Base-by-base conservation (phyloP, 495 filamentous ascomycete genomes). In the Entonaema liquescens region DNA sequence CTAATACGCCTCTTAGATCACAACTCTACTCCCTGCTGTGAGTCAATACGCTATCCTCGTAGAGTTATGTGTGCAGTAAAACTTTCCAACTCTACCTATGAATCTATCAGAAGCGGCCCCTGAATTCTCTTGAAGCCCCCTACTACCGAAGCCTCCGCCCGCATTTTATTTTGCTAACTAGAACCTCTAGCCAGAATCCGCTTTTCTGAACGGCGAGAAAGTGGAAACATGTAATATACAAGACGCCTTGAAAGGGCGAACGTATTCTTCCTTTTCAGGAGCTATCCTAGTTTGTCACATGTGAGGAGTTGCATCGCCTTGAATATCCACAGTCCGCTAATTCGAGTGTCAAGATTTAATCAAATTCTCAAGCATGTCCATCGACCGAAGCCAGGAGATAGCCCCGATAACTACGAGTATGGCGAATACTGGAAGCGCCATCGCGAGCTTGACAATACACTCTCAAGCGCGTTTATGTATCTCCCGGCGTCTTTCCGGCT, bases 341-440 rank as follows among this genome's bases (percentile, higher is more conserved):
- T 50, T 5, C 6, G 19, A 5, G 42, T 56, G 17, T 29, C 6
- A 60, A 74, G 72, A 71, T 81, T 83, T 55, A 78, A 76, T 61
- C 60, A 74, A 28, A 77, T 85, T 28, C 62, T 83, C 26, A 79
- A 77, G 29, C 83, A 85, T 54, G 70, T 78, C 8, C 79, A 84
- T 57, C 77, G 79, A 11, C 75, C 79, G 0, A 79, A 76, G 67
- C 75, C 78, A 13, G 65, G 71, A 26, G 83, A 84, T 49, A 70
- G 65, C 8, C 79, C 81, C 3, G 76, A 82, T 3, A 78, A 84
- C 56, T 61, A 73, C 12, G 49, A 82, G 26, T 68, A 76, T 42
- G 83, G 82, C 21, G 67, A 64, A 26, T 84, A 78, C 59, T 85
- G 82, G 83, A 75, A 79, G 35, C 80, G 82, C 7, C 83, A 85